Percentiles rank a stretch among this genome's conserved stretches.
Evolutionary conservation across 371 early-diverging fungal genomes (phyloP).

Genomic region (Rhizopus sp.): DNA sequence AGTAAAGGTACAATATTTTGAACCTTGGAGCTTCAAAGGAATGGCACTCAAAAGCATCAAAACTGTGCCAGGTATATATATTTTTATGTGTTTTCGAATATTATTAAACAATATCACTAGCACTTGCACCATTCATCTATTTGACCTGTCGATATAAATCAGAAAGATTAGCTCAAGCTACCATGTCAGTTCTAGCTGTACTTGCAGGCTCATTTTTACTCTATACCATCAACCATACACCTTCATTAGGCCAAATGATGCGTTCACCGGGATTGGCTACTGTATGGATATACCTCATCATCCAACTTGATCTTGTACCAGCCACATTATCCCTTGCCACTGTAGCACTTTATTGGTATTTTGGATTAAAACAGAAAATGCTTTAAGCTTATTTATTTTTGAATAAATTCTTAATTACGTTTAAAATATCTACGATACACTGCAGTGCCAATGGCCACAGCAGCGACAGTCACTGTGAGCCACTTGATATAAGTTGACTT

Average conservation of each 20-base stretch:
- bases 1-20: constrained; percentile 60
- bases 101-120: constrained; percentile 21
- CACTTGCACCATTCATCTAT: constrained; percentile 55
- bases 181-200: constrained; percentile 46
- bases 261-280: constrained; percentile 66
- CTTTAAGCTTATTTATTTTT: constrained; percentile 3
- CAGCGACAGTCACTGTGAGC: constrained; percentile 14
- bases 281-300: constrained; percentile 60
- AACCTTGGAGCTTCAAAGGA: constrained; percentile 47
- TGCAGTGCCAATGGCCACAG: constrained; percentile 20
- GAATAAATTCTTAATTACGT: constrained; percentile 9
- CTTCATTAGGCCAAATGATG: constrained; percentile 65
- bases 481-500: constrained; percentile 3
- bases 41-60: constrained; percentile 40
- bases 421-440: constrained; percentile 22
- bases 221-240: constrained; percentile 56
- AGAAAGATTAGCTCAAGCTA: constrained; percentile 35
- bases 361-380: constrained; percentile 29
- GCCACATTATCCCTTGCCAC: constrained; percentile 50
- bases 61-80: constrained; percentile 49
- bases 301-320: constrained; percentile 59
- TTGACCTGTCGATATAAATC: constrained; percentile 55
- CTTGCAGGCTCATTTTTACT: constrained; percentile 55
- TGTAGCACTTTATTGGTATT: constrained; percentile 55
- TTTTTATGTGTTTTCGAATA: background rate